Conservation (phyloP, 441 rosid species). For the Viola pubescens region DNA sequence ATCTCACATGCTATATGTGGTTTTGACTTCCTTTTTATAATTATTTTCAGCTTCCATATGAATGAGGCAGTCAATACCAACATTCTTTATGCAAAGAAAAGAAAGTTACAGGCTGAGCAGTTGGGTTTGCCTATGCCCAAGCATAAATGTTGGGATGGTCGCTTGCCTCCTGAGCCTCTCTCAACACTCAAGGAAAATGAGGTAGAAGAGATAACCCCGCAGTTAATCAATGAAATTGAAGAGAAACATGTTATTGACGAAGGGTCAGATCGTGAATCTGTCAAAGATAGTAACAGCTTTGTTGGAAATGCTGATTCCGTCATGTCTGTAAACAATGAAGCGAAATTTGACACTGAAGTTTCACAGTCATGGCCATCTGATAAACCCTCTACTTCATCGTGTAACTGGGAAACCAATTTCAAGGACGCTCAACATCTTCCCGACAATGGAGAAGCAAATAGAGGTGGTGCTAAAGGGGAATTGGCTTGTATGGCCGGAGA, state of each 20-base stretch:
- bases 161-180: conserved; percentile 15
- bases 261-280: conserved; percentile 35
- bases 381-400: conserved; percentile 24
- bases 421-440: conserved; percentile 12
- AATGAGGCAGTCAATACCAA: conserved; percentile 15
- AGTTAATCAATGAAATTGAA: conserved; percentile 12
- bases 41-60: conserved; percentile 29
- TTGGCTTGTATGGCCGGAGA: conserved; percentile 6
- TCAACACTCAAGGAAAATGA: conserved; percentile 6
- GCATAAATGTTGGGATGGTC: conserved; percentile 40
- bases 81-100: conserved; percentile 40
- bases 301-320: conserved; percentile 29
- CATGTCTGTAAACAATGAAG: conserved; percentile 19
- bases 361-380: conserved; percentile 11
- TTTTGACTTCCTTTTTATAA: neutral
- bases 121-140: conserved; percentile 49
- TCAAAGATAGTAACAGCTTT: conserved; percentile 38
- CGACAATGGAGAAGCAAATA: conserved; percentile 3
- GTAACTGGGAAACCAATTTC: conserved; percentile 14
- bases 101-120: conserved; percentile 53
- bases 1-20: neutral
- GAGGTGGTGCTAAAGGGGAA: conserved; percentile 15
- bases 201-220: conserved; percentile 9
- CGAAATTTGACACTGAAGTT: conserved; percentile 15
- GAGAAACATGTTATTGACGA: conserved; percentile 17